Percentiles rank a stretch among this genome's conserved stretches.
These are phyloP conservation scores for Pyrenopolyporus hunteri DNA, from an alignment of 495 filamentous ascomycete species.

Conservation along the genomic window DNA sequence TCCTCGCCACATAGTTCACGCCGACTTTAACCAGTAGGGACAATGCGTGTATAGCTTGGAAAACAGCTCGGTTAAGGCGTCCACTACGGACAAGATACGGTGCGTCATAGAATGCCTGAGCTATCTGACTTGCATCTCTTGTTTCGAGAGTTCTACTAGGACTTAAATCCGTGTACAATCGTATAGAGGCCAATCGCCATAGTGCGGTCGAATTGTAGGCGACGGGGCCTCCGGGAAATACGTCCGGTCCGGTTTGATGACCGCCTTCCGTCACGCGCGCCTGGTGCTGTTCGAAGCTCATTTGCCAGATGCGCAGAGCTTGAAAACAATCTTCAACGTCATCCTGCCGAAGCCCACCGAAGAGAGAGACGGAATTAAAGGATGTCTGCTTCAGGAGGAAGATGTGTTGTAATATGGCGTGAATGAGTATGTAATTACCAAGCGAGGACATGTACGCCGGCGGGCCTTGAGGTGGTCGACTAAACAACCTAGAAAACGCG, in stretches of 20 bases:
- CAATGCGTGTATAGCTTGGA: slow-evolving; percentile 73
- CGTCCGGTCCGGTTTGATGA: slow-evolving; percentile 45
- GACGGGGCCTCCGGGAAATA: slow-evolving; percentile 62
- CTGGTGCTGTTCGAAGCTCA: slow-evolving; percentile 64
- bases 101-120: slow-evolving; percentile 61
- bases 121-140: slow-evolving; percentile 65
- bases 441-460: slow-evolving; percentile 64
- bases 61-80: slow-evolving; percentile 63
- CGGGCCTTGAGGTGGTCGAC: slow-evolving; percentile 51
- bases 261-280: slow-evolving; percentile 47
- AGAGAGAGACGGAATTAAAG: slow-evolving; percentile 50
- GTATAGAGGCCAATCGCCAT: slow-evolving; percentile 68
- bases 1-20: slow-evolving; percentile 71
- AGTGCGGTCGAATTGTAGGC: slow-evolving; percentile 72
- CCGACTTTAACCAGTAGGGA: slow-evolving; percentile 71
- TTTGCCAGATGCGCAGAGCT: slow-evolving; percentile 67
- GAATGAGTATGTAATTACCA: slow-evolving; percentile 71
- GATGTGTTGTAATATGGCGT: slow-evolving; percentile 72
- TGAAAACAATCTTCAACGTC: slow-evolving; percentile 64
- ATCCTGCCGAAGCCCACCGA: slow-evolving; percentile 56
- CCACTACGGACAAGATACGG: slow-evolving; percentile 63
- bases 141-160: slow-evolving; percentile 66
- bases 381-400: slow-evolving; percentile 68
- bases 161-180: slow-evolving; percentile 69
- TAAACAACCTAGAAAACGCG: slow-evolving; percentile 55